Evolutionary conservation across 805 yeast genomes (phyloP), one percentile per base, ranked within the genome.

Genomic region (Spathaspora passalidarum): DNA sequence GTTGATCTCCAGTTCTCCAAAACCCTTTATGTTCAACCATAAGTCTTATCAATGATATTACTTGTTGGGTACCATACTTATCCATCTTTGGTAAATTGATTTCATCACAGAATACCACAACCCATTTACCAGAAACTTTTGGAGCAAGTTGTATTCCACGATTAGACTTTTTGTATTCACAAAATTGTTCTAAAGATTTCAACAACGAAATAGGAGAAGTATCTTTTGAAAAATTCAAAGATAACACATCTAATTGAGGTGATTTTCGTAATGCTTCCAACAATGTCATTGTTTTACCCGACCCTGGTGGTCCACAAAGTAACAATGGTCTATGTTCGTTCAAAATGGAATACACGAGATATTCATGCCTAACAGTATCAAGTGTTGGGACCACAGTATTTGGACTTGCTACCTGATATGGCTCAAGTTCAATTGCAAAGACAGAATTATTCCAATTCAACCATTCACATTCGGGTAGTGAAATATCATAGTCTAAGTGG

Each of bases 251-350:
- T 48, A 81, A 69, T 13, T 76, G 72, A 0, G 82, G 75, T 0
- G 85, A 73, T 44, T 69, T 71, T 38, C 87, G 68, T 35, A 92
- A 59, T 0, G 89, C 82, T 40, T 84, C 80, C 52, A 88, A 74
- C 16, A 92, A 65, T 0, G 91, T 82, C 98, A 92, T 91, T 0
- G 98, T 91, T 60, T 92, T 92, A 47, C 98, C 98, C 0, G 97
- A 86, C 3, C 98, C 98, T 0, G 98, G 97, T 0, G 98, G 98
- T 2, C 98, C 98, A 64, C 96, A 89, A 18, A 92, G 69, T 21
- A 92, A 69, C 14, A 88, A 60, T 0, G 95, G 80, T 34, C 67
- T 66, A 44, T 78, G 83, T 38, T 79, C 78, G 26, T 71, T 69
- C 32, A 91, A 56, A 2, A 86, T 61, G 0, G 82, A 68, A 45